Conservation (phyloP, 225 moss, liverwort and hornwort species). For the Pseudisothecium myosuroides region DNA sequence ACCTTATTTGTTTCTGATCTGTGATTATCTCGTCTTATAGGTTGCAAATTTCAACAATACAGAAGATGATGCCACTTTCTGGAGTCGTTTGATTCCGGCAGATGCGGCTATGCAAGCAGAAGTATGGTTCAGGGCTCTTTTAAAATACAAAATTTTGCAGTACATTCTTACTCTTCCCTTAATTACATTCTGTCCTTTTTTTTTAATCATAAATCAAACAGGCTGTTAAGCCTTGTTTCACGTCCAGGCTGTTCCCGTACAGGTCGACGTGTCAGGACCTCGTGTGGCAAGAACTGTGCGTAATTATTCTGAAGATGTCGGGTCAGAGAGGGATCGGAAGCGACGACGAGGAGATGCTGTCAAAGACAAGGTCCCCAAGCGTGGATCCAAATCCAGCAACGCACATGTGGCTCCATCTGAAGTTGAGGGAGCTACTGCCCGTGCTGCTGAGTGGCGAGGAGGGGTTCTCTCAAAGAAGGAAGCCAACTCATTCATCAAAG, state of each 20-base stretch:
- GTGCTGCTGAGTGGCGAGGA: slow-evolving; percentile 66
- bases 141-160: not conserved
- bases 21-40: slow-evolving; percentile 18
- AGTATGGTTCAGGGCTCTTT: slow-evolving; percentile 23
- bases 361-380: slow-evolving; percentile 69
- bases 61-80: slow-evolving; percentile 98
- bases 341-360: slow-evolving; percentile 62
- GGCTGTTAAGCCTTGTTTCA: slow-evolving; percentile 36
- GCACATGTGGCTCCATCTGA: slow-evolving; percentile 33
- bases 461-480: slow-evolving; percentile 84
- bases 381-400: slow-evolving; percentile 54
- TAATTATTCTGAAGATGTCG: slow-evolving; percentile 75
- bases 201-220: slow-evolving; percentile 4
- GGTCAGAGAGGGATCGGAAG: slow-evolving; percentile 59
- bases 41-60: slow-evolving; percentile 98
- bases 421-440: slow-evolving; percentile 78
- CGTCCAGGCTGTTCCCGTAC: slow-evolving; percentile 28
- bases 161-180: not conserved
- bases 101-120: slow-evolving; percentile 78
- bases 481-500: slow-evolving; percentile 83
- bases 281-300: slow-evolving; percentile 76
- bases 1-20: not conserved
- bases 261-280: slow-evolving; percentile 57
- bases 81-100: slow-evolving; percentile 95
- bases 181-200: not conserved